These are phyloP conservation scores for Cystofilobasidium bisporidii DNA, from an alignment of 768 basidiomycete species.

Conservation along the genomic window DNA sequence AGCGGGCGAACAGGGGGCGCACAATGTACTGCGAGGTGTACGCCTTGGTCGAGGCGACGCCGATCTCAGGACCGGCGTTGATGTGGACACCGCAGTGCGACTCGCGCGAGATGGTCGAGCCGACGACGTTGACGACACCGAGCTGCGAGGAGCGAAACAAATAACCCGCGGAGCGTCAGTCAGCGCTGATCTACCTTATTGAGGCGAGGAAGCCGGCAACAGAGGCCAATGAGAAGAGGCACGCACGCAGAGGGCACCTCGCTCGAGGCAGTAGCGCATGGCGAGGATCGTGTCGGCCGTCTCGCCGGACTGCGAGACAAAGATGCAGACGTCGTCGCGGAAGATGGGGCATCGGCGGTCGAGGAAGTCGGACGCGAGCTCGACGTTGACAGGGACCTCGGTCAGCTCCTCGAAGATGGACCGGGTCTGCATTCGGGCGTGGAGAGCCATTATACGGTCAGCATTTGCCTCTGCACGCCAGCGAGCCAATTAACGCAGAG, in stretches of 20 bases:
- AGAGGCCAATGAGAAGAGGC: background rate
- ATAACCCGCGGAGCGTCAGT: background rate
- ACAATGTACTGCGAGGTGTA: slow-evolving; percentile 97
- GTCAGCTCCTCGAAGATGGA: slow-evolving; percentile 98
- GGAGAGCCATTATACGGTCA: no score
- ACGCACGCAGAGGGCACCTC: slow-evolving; percentile 72
- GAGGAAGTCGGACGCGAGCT: slow-evolving; percentile 94
- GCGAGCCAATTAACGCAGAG: no score
- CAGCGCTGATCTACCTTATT: no score
- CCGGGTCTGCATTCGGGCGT: slow-evolving; percentile 51
- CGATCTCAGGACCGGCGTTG: slow-evolving; percentile 77
- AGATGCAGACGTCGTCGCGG: slow-evolving; percentile 93
- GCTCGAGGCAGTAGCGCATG: slow-evolving; percentile 88
- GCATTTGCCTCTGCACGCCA: no score
- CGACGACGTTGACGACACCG: slow-evolving; percentile 97
- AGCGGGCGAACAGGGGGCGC: no score
- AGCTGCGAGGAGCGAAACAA: slow-evolving; percentile 37
- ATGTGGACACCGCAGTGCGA: slow-evolving; percentile 99
- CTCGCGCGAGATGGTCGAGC: slow-evolving; percentile 93
- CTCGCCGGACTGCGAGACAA: slow-evolving; percentile 95
- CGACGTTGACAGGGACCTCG: slow-evolving; percentile 94
- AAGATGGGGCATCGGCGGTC: slow-evolving; percentile 99
- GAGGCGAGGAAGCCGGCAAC: background rate
- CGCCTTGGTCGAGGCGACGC: slow-evolving; percentile 98
- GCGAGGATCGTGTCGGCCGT: slow-evolving; percentile 97